phyloP scores from a whole-genome alignment of 2,329 filamentous ascomycete species.

The Fusarium subtropicale region DNA sequence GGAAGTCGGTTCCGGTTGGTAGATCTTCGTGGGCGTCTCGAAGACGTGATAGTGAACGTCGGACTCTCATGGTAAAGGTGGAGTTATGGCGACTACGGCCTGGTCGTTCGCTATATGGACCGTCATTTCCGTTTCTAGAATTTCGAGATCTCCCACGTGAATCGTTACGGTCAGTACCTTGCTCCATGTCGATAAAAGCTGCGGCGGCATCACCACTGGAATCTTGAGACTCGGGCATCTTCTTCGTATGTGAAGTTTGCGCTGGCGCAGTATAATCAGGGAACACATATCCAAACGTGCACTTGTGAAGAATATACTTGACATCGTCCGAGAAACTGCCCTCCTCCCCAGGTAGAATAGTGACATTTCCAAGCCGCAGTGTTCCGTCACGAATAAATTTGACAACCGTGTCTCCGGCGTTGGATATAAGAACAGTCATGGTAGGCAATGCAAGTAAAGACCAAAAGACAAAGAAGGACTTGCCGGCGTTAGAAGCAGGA shows the following conservation, averaged over 20 bases:
- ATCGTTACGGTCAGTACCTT: conserved; percentile 4
- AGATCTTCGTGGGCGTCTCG: conserved; percentile 54
- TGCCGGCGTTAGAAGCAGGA: conserved; percentile 80
- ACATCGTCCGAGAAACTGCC: conserved; percentile 59
- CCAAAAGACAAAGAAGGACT: conserved; percentile 95
- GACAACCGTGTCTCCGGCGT: conserved; percentile 87
- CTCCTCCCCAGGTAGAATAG: conserved; percentile 71
- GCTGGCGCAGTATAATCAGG: conserved; percentile 23
- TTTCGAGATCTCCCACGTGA: conserved; percentile 19
- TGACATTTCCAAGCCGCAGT: conserved; percentile 67
- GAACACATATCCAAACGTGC: conserved; percentile 60
- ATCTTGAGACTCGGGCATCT: conserved; percentile 1
- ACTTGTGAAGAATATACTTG: conserved; percentile 56
- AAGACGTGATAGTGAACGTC: conserved; percentile 52
- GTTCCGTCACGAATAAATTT: conserved; percentile 67
- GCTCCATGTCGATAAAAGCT: conserved; percentile 24
- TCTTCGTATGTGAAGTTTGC: background rate
- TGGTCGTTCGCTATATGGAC: conserved; percentile 32
- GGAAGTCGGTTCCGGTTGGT: conserved; percentile 63
- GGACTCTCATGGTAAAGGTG: conserved; percentile 50
- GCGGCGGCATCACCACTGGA: conserved; percentile 1
- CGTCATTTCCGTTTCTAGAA: conserved; percentile 1
- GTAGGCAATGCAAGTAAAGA: conserved; percentile 85
- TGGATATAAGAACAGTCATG: conserved; percentile 86
- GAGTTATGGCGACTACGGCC: conserved; percentile 31